phyloP scores from a whole-genome alignment of 1,284 basidiomycete species.

The Meira nashicola region DNA sequence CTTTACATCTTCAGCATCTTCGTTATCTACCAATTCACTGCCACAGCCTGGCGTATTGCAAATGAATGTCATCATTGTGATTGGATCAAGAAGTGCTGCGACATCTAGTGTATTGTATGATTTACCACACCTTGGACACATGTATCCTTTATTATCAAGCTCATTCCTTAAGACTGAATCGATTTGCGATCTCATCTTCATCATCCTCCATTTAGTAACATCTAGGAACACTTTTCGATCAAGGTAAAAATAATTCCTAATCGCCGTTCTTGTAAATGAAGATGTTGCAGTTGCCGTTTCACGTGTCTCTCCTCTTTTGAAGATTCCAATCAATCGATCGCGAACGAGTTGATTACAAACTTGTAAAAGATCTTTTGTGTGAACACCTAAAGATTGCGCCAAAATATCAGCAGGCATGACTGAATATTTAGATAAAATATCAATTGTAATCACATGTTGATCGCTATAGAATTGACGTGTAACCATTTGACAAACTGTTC shows the following conservation, averaged over 20 bases:
- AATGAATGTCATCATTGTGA: conserved; percentile 54
- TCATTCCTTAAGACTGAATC: conserved; percentile 61
- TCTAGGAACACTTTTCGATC: conserved; percentile 93
- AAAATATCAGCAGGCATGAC: conserved; percentile 87
- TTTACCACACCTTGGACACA: conserved; percentile 82
- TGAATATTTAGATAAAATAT: conserved; percentile 81
- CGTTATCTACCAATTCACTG: conserved; percentile 80
- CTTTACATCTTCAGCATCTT: conserved; percentile 75
- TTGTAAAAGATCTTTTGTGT: conserved; percentile 89
- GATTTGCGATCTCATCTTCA: conserved; percentile 85
- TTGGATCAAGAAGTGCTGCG: conserved; percentile 71
- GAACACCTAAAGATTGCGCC: conserved; percentile 77
- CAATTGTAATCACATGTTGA: conserved; percentile 82
- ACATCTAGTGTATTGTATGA: conserved; percentile 82
- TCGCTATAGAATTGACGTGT: conserved; percentile 90
- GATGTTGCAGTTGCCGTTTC: background rate
- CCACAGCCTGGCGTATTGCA: conserved; percentile 55
- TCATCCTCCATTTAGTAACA: conserved; percentile 93
- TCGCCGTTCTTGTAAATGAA: background rate
- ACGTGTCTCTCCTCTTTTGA: background rate
- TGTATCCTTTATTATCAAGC: conserved; percentile 89
- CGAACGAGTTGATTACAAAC: conserved; percentile 78
- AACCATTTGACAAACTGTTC: conserved; percentile 77
- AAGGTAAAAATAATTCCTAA: conserved; percentile 78
- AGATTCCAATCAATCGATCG: conserved; percentile 62